phyloP scores from a whole-genome alignment of 768 basidiomycete genomes.

The Boletus reticuloceps region DNA sequence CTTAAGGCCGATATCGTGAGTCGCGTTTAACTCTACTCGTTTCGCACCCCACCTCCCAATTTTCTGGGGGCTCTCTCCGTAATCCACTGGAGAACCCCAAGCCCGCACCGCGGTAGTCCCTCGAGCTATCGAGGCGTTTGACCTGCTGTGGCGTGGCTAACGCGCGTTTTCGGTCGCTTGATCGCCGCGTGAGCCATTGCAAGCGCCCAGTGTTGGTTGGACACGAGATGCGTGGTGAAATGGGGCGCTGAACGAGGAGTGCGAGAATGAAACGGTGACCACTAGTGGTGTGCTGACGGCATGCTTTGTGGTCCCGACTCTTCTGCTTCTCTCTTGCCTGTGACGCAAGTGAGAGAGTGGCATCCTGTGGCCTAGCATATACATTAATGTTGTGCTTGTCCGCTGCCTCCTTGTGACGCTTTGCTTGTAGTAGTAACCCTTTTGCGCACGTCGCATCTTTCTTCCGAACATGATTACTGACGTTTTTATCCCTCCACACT shows the following conservation, averaged over 20 bases:
- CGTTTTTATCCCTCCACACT: constrained; percentile 51
- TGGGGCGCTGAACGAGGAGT: constrained; percentile 98
- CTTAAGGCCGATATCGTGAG: constrained; percentile 97
- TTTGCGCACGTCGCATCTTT: constrained; percentile 26
- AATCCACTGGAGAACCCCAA: constrained; percentile 88
- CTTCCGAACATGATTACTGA: constrained; percentile 53
- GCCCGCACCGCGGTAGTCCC: constrained; percentile 77
- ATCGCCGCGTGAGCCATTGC: constrained; percentile 76
- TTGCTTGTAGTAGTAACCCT: constrained; percentile 26
- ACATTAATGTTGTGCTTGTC: constrained; percentile 44
- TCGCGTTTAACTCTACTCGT: constrained; percentile 81
- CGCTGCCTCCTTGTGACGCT: constrained; percentile 61
- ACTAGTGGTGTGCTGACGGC: constrained; percentile 26
- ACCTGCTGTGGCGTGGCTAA: constrained; percentile 69
- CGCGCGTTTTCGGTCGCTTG: constrained; percentile 95
- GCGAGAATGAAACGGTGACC: constrained; percentile 49
- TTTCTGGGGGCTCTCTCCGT: constrained; percentile 99
- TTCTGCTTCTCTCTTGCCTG: constrained; percentile 51
- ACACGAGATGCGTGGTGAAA: constrained; percentile 92
- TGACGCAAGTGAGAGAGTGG: constrained; percentile 57
- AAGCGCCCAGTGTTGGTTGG: constrained; percentile 75
- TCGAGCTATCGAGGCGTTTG: constrained; percentile 81
- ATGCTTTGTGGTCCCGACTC: constrained; percentile 20
- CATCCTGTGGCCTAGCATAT: constrained; percentile 59
- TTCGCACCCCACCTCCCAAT: constrained; percentile 91